These are phyloP conservation scores for Dorcoceras hygrometricum DNA, from an alignment of 257 asterid genomes.

Conservation along the genomic window DNA sequence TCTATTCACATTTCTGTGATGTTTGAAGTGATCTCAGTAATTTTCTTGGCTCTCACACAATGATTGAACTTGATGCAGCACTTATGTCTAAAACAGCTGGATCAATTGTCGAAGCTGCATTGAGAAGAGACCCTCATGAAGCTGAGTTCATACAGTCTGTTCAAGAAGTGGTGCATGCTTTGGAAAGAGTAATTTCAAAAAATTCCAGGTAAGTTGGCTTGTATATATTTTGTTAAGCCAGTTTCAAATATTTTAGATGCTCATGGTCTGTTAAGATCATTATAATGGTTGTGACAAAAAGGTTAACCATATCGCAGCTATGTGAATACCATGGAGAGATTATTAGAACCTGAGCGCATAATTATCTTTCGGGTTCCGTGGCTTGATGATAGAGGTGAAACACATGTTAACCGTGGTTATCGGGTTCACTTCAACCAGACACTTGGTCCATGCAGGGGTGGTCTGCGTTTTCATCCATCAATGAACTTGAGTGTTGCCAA, in stretches of 20 bases:
- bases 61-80: slow-evolving; percentile 53
- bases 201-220: slow-evolving; percentile 65
- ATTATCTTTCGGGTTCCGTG: slow-evolving; percentile 93
- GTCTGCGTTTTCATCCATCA: slow-evolving; percentile 87
- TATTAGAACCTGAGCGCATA: slow-evolving; percentile 91
- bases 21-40: slow-evolving; percentile 7
- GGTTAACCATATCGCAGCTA: slow-evolving; percentile 50
- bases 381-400: slow-evolving; percentile 95
- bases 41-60: slow-evolving; percentile 27
- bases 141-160: slow-evolving; percentile 86
- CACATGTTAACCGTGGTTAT: slow-evolving; percentile 91
- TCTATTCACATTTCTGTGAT: slow-evolving; percentile 16
- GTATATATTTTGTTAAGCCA: background rate
- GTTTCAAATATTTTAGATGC: slow-evolving; percentile 5
- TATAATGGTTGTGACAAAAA: slow-evolving; percentile 24
- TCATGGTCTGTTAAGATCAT: slow-evolving; percentile 7
- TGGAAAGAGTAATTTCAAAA: slow-evolving; percentile 96
- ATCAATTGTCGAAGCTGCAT: slow-evolving; percentile 92
- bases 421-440: slow-evolving; percentile 94
- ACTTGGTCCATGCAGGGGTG: slow-evolving; percentile 99
- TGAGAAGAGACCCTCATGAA: slow-evolving; percentile 97
- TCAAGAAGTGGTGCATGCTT: slow-evolving; percentile 93
- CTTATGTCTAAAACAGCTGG: slow-evolving; percentile 99
- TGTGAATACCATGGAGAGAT: slow-evolving; percentile 89
- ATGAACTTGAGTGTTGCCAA: slow-evolving; percentile 94